Percentiles rank a stretch among this genome's conserved stretches.
Conservation (phyloP, 208 protist species). For the Leishmania mexicana region DNA sequence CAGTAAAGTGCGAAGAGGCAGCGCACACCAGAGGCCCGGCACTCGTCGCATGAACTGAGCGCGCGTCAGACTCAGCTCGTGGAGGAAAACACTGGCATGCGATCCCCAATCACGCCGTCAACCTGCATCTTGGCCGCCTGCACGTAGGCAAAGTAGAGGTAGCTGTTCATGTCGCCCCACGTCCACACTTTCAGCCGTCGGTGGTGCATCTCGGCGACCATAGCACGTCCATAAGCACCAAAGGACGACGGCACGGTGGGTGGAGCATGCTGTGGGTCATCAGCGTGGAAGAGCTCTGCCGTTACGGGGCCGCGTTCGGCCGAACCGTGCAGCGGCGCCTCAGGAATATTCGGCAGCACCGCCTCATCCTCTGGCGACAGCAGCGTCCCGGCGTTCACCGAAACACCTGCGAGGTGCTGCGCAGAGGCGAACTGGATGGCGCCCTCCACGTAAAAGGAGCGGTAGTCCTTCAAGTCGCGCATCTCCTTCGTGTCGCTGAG, state of each 20-base stretch:
- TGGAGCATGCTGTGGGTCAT: constrained; percentile 23
- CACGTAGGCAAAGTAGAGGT: constrained; percentile 53
- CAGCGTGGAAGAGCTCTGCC: constrained; percentile 30
- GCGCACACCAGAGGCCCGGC: neutral
- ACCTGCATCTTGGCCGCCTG: constrained; percentile 60
- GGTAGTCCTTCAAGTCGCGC: constrained; percentile 83
- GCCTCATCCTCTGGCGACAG: constrained; percentile 31
- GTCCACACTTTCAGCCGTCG: constrained; percentile 70
- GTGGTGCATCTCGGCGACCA: constrained; percentile 54
- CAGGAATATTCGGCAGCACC: constrained; percentile 18
- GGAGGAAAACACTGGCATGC: constrained; percentile 44
- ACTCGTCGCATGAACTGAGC: neutral
- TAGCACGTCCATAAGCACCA: constrained; percentile 37
- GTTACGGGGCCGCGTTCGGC: constrained; percentile 23
- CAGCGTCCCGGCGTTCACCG: constrained; percentile 64
- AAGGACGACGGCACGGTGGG: constrained; percentile 34
- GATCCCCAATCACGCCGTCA: constrained; percentile 79
- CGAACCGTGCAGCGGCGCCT: constrained; percentile 16
- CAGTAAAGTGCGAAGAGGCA: constrained; percentile 6
- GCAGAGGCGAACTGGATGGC: constrained; percentile 73
- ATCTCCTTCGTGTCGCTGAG: constrained; percentile 68
- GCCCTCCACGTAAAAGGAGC: constrained; percentile 67
- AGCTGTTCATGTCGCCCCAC: constrained; percentile 71
- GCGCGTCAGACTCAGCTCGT: neutral
- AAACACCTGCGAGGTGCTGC: constrained; percentile 73